A percentile compares a stretch with the other conserved stretches of the same genome.
These are phyloP conservation scores for Phalaenopsis hybrid DNA, from an alignment of 116 monocot species.

Conservation along the genomic window DNA sequence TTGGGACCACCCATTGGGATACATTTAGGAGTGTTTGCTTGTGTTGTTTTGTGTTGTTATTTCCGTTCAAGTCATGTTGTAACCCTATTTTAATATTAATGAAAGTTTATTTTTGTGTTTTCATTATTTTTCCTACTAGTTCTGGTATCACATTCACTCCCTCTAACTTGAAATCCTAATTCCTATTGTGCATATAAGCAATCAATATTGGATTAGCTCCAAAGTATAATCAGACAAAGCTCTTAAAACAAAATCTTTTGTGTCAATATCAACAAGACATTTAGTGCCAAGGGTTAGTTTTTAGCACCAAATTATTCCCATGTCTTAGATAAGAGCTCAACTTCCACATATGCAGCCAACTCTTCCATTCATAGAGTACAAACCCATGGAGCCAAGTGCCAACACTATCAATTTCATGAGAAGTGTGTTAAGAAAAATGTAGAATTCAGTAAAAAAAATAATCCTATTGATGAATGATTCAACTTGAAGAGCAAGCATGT, in stretches of 20 bases:
- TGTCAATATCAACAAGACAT: background rate
- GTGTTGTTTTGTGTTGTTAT: too few species aligned
- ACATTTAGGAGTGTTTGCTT: too few species aligned
- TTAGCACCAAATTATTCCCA: background rate
- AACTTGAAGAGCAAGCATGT: background rate
- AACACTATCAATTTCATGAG: background rate
- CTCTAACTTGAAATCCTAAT: too few species aligned
- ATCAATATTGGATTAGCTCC: background rate
- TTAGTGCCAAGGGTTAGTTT: background rate
- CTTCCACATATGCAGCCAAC: background rate
- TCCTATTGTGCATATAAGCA: background rate
- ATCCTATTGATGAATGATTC: background rate
- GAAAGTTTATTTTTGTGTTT: too few species aligned
- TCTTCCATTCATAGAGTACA: background rate
- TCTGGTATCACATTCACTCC: too few species aligned
- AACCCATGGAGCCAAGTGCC: background rate
- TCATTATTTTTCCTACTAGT: too few species aligned
- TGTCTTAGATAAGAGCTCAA: background rate
- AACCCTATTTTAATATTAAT: too few species aligned
- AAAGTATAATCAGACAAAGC: background rate
- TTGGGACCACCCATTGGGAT: too few species aligned
- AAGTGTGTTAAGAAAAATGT: background rate
- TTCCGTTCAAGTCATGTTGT: too few species aligned
- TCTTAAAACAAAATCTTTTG: background rate
- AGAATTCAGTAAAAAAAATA: background rate